These are phyloP conservation scores for Pezicula radicicola DNA, from an alignment of 2,329 filamentous ascomycete genomes.

Conservation along the genomic window DNA sequence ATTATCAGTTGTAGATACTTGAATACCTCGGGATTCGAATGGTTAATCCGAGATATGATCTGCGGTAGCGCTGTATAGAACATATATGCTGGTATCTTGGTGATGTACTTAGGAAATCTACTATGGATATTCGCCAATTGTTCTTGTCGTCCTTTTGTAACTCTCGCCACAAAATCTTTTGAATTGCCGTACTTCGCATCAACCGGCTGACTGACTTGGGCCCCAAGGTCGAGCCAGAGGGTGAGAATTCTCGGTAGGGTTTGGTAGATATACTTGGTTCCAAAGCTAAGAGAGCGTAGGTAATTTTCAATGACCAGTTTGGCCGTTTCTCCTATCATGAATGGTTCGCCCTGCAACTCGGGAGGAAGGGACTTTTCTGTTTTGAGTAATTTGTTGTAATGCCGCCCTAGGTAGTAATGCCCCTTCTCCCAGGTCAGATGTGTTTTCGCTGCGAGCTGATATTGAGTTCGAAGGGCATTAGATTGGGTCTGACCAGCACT, in stretches of 20 bases:
- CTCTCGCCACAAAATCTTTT: conserved; percentile 48
- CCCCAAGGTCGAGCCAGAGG: conserved; percentile 89
- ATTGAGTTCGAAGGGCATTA: conserved; percentile 73
- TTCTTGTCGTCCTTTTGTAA: conserved; percentile 55
- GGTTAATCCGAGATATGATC: conserved; percentile 92
- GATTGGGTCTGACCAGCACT: conserved; percentile 90
- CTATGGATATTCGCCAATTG: conserved; percentile 68
- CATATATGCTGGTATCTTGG: conserved; percentile 68
- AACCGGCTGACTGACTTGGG: conserved; percentile 62
- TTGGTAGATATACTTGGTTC: conserved; percentile 94
- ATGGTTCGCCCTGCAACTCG: conserved; percentile 74
- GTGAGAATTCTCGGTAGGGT: conserved; percentile 89
- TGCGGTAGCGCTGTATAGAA: conserved; percentile 86
- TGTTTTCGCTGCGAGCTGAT: conserved; percentile 75
- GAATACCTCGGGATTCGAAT: conserved; percentile 76
- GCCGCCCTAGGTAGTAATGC: conserved; percentile 93
- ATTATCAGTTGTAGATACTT: conserved; percentile 76
- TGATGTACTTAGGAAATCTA: conserved; percentile 77
- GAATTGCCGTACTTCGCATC: conserved; percentile 40
- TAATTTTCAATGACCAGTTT: conserved; percentile 94
- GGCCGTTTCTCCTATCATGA: conserved; percentile 76
- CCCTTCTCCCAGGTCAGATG: conserved; percentile 85
- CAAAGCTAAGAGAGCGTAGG: conserved; percentile 78
- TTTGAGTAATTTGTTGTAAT: conserved; percentile 95
- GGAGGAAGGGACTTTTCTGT: conserved; percentile 76